Percentiles rank a stretch among this genome's conserved stretches.
phyloP scores from a whole-genome alignment of 805 yeast genomes.

The Alloascoidea africana region DNA sequence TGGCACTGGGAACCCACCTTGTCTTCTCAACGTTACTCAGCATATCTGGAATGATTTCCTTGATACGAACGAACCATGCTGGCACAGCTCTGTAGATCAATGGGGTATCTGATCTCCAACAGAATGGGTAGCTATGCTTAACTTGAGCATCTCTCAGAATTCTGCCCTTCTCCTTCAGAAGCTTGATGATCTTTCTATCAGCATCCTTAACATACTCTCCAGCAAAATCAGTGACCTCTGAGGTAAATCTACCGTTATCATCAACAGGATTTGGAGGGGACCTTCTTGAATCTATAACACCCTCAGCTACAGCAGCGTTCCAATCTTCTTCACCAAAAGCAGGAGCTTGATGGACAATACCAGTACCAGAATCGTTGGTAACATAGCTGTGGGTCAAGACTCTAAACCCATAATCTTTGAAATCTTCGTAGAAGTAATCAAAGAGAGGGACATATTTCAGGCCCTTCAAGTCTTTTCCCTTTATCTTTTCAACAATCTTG shows the following conservation, averaged over 20 bases:
- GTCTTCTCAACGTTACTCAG: constrained; percentile 72
- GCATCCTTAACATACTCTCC: constrained; percentile 93
- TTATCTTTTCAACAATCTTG: constrained; percentile 65
- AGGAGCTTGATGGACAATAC: constrained; percentile 97
- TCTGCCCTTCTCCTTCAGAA: constrained; percentile 63
- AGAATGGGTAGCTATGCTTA: constrained; percentile 95
- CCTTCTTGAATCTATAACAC: constrained; percentile 53
- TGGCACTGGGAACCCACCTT: constrained; percentile 84
- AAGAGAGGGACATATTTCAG: constrained; percentile 71
- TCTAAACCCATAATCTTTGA: constrained; percentile 59
- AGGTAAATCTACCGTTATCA: constrained; percentile 77
- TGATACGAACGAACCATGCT: constrained; percentile 93
- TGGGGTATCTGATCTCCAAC: constrained; percentile 99
- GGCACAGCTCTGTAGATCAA: constrained; percentile 93
- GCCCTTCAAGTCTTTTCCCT: constrained; percentile 73
- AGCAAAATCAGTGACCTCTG: constrained; percentile 54
- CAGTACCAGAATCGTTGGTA: constrained; percentile 92
- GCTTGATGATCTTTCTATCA: constrained; percentile 78
- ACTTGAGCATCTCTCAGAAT: constrained; percentile 67
- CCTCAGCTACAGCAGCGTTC: constrained; percentile 60
- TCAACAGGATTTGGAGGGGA: constrained; percentile 91
- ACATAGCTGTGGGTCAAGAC: constrained; percentile 79
- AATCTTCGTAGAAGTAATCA: constrained; percentile 63
- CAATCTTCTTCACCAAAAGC: constrained; percentile 99
- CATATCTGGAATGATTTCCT: constrained; percentile 80